Evolutionary conservation across 192 early-diverging fungal genomes (phyloP), one percentile per base, ranked within the genome.

Genomic region (Mortierella alpina): DNA sequence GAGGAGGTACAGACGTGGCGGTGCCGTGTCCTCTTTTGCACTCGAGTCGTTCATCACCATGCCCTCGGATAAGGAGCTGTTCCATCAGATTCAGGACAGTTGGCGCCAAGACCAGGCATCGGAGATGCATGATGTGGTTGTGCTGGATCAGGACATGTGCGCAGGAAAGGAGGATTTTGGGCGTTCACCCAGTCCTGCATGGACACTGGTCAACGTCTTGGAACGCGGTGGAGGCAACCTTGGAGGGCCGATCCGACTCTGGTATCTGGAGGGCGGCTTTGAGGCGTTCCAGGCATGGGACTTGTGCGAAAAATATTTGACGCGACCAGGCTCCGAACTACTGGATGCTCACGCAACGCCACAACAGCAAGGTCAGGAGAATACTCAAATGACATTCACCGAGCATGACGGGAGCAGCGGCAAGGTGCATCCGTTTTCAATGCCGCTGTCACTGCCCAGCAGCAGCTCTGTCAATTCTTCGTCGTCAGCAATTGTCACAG

Each of bases 1-100:
- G 53, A 84, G 87, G 59, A 73, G 88, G 45, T 89, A 87, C 60
- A 72, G 82, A 7, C 66, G 85, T 52, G 77, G 77, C 20, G 86
- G 86, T 18, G 83, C 84, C 4, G 73, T 89, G 11, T 72, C 83
- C 7, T 83, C 85, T n/a, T 89, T 88, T 65, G 85, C 77, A 20
- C 39, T 88, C 13, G 85, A 86, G 61, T 85, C 82, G 50, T 88
- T 88, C 56, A 85, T 88, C 47, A 88, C 85, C 10, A 86, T 86
- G 20, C 70, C 85, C 2, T 83, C 86, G 63, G 84, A 82, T 39
- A 82, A 75, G 41, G 84, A 86, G 40, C 70, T 72, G 0, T 89
- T 83, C 51, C 66, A 69, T 31, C n/a, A 58, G 23, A 77, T 76
- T 50, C 74, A 69, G 47, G 74, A 76, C 64, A 47, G 62, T 15